Percentiles rank a stretch among this genome's conserved stretches.
phyloP scores from a whole-genome alignment of 805 yeast genomes.

The Schwanniomyces occidentalis region DNA sequence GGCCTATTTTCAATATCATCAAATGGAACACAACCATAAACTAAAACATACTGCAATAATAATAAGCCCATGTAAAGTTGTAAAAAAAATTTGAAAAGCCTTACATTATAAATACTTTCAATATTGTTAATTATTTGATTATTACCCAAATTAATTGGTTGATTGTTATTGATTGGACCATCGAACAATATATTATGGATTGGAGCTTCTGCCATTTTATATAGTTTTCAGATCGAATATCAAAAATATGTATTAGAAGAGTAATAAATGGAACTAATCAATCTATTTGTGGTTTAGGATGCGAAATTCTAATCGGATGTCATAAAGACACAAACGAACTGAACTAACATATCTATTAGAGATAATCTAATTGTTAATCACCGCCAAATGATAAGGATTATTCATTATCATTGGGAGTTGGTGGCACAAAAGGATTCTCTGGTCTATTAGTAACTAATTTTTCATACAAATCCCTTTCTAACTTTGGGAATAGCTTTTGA shows the following conservation, averaged over 20 bases:
- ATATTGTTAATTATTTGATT: constrained; percentile 10
- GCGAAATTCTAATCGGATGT: no score
- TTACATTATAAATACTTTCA: constrained; percentile 16
- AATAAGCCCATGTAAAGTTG: constrained; percentile 21
- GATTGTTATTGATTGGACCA: constrained; percentile 12
- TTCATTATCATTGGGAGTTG: constrained; percentile 11
- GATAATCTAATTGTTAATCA: no score
- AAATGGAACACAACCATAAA: constrained; percentile 33
- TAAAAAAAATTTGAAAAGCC: constrained; percentile 10
- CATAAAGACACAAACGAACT: no score
- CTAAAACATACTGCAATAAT: constrained; percentile 27
- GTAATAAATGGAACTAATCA: no score
- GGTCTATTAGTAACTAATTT: constrained; percentile 18
- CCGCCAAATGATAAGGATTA: no score
- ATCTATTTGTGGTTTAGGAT: no score
- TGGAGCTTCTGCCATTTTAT: constrained; percentile 6
- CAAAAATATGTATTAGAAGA: no score
- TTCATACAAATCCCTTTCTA: constrained; percentile 47
- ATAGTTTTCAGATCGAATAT: no score
- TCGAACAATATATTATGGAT: constrained; percentile 19
- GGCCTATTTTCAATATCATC: constrained; percentile 36
- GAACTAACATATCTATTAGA: no score
- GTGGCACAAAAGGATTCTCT: constrained; percentile 20
- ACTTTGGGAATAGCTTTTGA: constrained; percentile 47
- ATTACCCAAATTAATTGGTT: constrained; percentile 12